phyloP scores from a whole-genome alignment of 768 basidiomycete species.

The Lentinula lateritia region DNA sequence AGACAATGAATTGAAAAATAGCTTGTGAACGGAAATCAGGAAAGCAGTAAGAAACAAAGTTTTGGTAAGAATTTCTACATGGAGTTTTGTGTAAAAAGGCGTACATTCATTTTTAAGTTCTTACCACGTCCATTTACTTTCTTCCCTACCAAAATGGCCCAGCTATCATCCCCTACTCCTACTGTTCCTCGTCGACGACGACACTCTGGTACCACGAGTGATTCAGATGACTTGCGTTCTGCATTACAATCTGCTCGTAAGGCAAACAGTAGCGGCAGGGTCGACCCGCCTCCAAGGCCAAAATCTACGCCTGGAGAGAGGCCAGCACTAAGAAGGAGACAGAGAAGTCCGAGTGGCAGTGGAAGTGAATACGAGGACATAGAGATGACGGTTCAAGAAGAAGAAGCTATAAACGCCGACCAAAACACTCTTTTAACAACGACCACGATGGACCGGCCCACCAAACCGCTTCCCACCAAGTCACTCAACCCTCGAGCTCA shows the following conservation, averaged over 20 bases:
- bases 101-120: not conserved
- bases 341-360: slow-evolving; percentile 35
- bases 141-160: not conserved
- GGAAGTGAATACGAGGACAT: slow-evolving; percentile 28
- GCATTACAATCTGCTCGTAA: slow-evolving; percentile 1
- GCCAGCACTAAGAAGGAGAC: slow-evolving; percentile 40
- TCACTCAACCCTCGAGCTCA: slow-evolving; percentile 9
- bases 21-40: not conserved
- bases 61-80: not conserved
- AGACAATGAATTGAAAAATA: not conserved
- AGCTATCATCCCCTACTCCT: not conserved
- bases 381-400: slow-evolving; percentile 22
- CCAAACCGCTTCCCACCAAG: slow-evolving; percentile 51
- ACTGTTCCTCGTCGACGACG: slow-evolving; percentile 8
- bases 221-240: slow-evolving; percentile 2
- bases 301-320: slow-evolving; percentile 72
- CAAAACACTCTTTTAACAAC: slow-evolving; percentile 11
- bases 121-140: not conserved
- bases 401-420: slow-evolving; percentile 7
- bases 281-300: slow-evolving; percentile 58
- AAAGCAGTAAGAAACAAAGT: not conserved
- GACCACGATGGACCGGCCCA: slow-evolving; percentile 39
- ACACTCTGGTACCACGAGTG: not conserved
- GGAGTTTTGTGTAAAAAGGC: not conserved
- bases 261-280: slow-evolving; percentile 12